These are phyloP conservation scores for Tulasnella sp. DNA, from an alignment of 768 basidiomycete species.

Conservation along the genomic window DNA sequence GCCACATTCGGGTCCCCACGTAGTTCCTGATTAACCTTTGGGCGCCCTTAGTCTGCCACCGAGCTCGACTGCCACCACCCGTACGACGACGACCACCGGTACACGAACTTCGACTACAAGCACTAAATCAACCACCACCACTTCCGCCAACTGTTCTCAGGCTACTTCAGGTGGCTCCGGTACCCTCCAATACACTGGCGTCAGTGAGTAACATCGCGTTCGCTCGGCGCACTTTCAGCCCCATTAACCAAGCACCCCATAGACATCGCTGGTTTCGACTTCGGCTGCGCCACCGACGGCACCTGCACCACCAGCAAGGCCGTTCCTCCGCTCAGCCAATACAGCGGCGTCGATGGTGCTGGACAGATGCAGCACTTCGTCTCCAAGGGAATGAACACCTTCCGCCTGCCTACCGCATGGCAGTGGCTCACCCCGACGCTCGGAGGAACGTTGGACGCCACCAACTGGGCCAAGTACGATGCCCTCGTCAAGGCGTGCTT, in stretches of 20 bases:
- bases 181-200: not conserved
- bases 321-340: conserved; percentile 38
- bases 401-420: conserved; percentile 63
- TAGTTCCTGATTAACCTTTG: no score
- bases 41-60: no score
- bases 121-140: not conserved
- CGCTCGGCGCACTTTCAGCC: conserved; percentile 29
- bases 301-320: conserved; percentile 37
- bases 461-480: conserved; percentile 51
- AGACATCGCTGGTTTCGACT: conserved; percentile 26
- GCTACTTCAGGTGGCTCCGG: not conserved
- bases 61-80: no score
- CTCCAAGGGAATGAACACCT: conserved; percentile 51
- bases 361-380: conserved; percentile 63
- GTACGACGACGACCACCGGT: no score
- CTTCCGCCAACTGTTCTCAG: not conserved
- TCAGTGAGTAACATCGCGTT: conserved; percentile 10
- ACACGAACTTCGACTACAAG: not conserved
- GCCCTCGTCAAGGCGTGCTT: conserved; percentile 52
- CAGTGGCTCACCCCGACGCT: conserved; percentile 42
- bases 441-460: conserved; percentile 44
- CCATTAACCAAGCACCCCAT: conserved; percentile 43
- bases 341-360: conserved; percentile 47
- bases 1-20: no score
- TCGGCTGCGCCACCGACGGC: conserved; percentile 25